Evolutionary conservation across 805 yeast genomes (phyloP), one percentile per base, ranked within the genome.

Genomic region (Candida sphagnicola): DNA sequence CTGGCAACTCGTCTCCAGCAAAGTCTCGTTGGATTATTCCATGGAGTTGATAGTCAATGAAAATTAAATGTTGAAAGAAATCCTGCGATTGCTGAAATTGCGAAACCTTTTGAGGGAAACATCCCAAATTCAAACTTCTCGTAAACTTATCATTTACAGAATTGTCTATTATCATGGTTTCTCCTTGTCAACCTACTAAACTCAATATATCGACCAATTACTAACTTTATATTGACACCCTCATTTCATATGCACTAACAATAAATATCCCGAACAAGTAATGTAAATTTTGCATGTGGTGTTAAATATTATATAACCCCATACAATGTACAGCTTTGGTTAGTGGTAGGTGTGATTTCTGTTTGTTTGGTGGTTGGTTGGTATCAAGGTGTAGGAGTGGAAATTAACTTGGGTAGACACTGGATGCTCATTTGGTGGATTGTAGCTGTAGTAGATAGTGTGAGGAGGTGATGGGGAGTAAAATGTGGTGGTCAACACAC

Each of bases 11-110:
- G 12, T 46, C 44, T 5, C 61, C 61, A 13, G 46, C 46, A 32
- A 56, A 56, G 38, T 61, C 62, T 28, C 56, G 53, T 36, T 54
- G 57, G 26, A 66, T 49, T 4, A 59, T 44, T 4, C 55, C 39
- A 38, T 62, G 70, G 32, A 66, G 51, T 46, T 65, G 65, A 48
- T 62, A 60, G 43, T 68, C 74, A 25, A 65, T 47, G 36, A 57
- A 66, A 5, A 61, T 47, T 18, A 65, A 45, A 39, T 59, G 70
- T 37, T 58, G 56, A 42, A 68, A 53, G 32, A 54, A 57, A 28
- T 55, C 58, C 28, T 55, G 59, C 8, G 65, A 56, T 15, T 63
- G 62, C 43, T 62, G 61, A 40, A 54, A 62, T n/a, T 47, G 51
- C 26, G 53, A 43, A 25, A 66, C 66, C 23, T 58, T 45, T 37